phyloP scores from a whole-genome alignment of 176 grass and related monocot species.

The Tuctoria greenei region DNA sequence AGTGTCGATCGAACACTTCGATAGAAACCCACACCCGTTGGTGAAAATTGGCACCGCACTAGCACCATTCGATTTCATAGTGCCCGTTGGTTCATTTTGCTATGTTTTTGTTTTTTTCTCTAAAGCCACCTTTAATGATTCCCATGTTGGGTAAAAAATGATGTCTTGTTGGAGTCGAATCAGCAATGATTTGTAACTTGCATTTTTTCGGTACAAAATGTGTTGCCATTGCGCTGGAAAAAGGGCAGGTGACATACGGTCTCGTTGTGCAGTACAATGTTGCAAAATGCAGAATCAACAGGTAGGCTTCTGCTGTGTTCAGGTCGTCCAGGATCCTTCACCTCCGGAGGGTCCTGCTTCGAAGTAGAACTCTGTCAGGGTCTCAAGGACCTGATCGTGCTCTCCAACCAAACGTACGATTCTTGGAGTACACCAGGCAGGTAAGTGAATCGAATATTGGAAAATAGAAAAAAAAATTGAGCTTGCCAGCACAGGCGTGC shows the following conservation, averaged over 20 bases:
- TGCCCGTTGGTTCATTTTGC: too few relatives aligned
- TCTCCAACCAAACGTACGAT: conserved; percentile 77
- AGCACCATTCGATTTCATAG: too few relatives aligned
- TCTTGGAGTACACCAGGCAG: conserved; percentile 36
- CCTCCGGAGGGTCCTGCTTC: conserved; percentile 78
- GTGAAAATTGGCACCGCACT: too few relatives aligned
- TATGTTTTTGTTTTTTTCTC: too few relatives aligned
- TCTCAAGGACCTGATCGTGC: conserved; percentile 70
- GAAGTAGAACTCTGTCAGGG: conserved; percentile 77
- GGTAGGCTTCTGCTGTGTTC: conserved; percentile 57
- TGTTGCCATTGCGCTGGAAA: background rate
- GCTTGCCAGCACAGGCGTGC: background rate
- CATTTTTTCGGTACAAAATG: background rate
- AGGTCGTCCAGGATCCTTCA: conserved; percentile 72
- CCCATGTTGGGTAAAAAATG: background rate
- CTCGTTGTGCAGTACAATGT: background rate
- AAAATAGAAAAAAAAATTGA: background rate
- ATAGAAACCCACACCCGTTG: too few relatives aligned
- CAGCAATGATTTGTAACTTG: background rate
- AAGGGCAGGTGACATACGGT: background rate
- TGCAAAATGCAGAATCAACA: conserved; percentile 32
- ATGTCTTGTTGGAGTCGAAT: background rate
- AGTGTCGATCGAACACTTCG: too few relatives aligned
- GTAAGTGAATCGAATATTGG: background rate
- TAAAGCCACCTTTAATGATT: too few relatives aligned